A percentile compares a stretch with the other conserved stretches of the same genome.
phyloP scores from a whole-genome alignment of 169 alveolate species.

The Amoebophrya sp. region DNA sequence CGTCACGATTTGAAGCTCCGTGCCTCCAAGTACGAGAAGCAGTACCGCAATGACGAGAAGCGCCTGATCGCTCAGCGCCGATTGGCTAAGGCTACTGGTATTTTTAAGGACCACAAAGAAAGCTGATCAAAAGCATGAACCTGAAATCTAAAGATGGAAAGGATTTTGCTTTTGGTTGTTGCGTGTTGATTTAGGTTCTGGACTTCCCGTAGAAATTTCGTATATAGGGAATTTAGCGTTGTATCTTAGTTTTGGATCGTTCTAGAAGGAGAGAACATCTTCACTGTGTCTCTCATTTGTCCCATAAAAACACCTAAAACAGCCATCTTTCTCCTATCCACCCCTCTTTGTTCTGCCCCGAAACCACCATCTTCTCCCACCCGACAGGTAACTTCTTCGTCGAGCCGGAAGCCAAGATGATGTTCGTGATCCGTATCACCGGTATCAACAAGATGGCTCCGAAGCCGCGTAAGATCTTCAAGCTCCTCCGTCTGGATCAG shows the following conservation, averaged over 20 bases:
- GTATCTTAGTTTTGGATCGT: not conserved
- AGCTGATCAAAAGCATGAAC: not conserved
- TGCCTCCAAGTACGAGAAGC: constrained; percentile 54
- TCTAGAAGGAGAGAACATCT: too few species aligned
- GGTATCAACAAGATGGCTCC: constrained; percentile 94
- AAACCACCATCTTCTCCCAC: constrained; percentile 32
- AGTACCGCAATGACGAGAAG: constrained; percentile 40
- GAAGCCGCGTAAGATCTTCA: constrained; percentile 85
- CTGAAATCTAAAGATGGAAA: not conserved
- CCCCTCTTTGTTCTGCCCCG: constrained; percentile 28
- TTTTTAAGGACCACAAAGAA: constrained; percentile 3
- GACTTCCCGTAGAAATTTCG: not conserved
- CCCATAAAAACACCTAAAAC: not conserved
- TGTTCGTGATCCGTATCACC: constrained; percentile 55
- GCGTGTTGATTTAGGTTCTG: constrained; percentile 32
- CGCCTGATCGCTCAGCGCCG: constrained; percentile 46
- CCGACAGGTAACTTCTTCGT: constrained; percentile 56
- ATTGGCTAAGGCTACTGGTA: constrained; percentile 48
- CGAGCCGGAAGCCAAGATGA: constrained; percentile 57
- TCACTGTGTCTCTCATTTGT: not conserved
- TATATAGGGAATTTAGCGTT: not conserved
- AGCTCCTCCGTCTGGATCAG: constrained; percentile 94
- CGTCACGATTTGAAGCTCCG: constrained; percentile 53
- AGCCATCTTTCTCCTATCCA: constrained; percentile 26
- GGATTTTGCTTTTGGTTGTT: too few species aligned